phyloP scores from a whole-genome alignment of 2,329 filamentous ascomycete genomes.

The Boeremia lycopersici region DNA sequence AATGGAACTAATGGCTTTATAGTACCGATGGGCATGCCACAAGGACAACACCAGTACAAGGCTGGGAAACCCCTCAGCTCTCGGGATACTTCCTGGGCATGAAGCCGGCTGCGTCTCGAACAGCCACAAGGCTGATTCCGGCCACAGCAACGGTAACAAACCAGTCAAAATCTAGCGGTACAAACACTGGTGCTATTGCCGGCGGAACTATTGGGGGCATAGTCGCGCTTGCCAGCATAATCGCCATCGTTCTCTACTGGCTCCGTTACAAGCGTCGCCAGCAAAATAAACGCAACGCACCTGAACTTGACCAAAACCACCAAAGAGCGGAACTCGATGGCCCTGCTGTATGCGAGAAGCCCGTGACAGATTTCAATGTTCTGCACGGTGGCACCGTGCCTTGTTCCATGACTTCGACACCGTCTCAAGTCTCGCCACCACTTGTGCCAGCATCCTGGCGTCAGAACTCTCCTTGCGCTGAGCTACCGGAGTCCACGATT shows the following conservation, averaged over 20 bases:
- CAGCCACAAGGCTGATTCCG: conserved; percentile 54
- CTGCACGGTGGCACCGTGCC: no score
- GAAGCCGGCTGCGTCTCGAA: conserved; percentile 51
- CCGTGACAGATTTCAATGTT: no score
- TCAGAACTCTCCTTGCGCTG: background rate
- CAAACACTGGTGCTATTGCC: background rate
- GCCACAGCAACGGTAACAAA: background rate
- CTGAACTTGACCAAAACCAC: background rate
- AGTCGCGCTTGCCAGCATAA: background rate
- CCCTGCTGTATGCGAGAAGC: background rate
- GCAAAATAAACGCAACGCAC: background rate
- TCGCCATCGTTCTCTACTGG: background rate
- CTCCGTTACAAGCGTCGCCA: background rate
- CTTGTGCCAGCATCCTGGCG: background rate
- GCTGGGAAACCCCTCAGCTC: conserved; percentile 58
- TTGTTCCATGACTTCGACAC: background rate
- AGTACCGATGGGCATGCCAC: conserved; percentile 57
- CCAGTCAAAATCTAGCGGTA: background rate
- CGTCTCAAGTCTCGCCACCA: background rate
- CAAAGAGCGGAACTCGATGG: background rate
- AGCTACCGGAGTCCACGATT: background rate
- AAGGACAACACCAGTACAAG: conserved; percentile 52
- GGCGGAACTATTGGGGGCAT: background rate
- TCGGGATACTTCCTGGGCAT: conserved; percentile 55
- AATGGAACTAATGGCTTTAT: background rate